phyloP scores from a whole-genome alignment of 192 early-diverging fungal species.

The Entomortierella parvispora region DNA sequence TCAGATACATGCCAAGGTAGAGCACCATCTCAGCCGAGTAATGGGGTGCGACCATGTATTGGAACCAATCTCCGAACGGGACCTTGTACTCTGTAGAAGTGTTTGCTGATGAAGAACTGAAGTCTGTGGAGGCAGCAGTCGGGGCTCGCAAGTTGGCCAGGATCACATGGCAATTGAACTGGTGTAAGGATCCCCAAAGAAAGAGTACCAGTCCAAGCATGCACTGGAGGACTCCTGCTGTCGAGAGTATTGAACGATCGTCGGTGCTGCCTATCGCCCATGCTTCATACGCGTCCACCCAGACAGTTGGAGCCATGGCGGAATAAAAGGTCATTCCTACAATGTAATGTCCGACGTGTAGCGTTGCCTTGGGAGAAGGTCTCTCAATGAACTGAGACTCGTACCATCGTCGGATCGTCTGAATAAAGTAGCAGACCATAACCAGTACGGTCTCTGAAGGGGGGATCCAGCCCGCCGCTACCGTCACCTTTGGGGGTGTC shows the following conservation, averaged over 20 bases:
- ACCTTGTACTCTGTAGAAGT: constrained; percentile 59
- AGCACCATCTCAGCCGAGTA: constrained; percentile 79
- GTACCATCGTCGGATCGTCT: constrained; percentile 55
- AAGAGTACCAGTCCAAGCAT: constrained; percentile 54
- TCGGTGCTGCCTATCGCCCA: constrained; percentile 2
- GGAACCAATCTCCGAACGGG: constrained; percentile 75
- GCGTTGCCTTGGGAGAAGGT: constrained; percentile 52
- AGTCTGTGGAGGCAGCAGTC: neutral
- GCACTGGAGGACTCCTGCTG: constrained; percentile 8
- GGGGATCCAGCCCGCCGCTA: constrained; percentile 12
- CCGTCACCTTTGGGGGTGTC: too few species aligned
- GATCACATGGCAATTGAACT: constrained; percentile 71
- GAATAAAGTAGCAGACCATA: constrained; percentile 49
- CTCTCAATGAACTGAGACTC: constrained; percentile 60
- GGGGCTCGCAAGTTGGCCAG: constrained; percentile 66
- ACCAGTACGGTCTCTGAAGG: constrained; percentile 30
- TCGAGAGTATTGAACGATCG: neutral
- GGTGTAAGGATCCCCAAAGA: constrained; percentile 69
- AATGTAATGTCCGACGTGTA: constrained; percentile 72
- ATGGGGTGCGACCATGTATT: constrained; percentile 70
- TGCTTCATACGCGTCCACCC: constrained; percentile 55
- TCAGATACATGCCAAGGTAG: constrained; percentile 67
- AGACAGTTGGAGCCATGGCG: constrained; percentile 59
- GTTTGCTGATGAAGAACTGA: too few species aligned
- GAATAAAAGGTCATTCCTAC: constrained; percentile 74